These are phyloP conservation scores for Stereocaulon alpinum DNA, from an alignment of 495 filamentous ascomycete genomes.

Conservation along the genomic window DNA sequence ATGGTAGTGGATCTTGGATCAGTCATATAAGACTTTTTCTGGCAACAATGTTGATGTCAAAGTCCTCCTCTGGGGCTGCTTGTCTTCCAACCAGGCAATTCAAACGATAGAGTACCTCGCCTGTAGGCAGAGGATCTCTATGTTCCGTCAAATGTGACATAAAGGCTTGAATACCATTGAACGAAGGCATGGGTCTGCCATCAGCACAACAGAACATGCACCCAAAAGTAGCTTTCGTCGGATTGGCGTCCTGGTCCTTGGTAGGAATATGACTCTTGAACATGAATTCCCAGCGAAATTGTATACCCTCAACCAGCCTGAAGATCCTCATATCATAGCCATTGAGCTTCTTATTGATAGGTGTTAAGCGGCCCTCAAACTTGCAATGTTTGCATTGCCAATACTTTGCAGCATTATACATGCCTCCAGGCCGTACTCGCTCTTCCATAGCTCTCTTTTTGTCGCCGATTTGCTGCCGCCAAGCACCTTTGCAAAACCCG, in stretches of 20 bases:
- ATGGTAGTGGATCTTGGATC: neutral
- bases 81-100: constrained; percentile 28
- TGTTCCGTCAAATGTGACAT: constrained; percentile 35
- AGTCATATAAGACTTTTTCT: constrained; percentile 1
- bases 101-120: constrained; percentile 24
- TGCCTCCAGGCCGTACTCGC: constrained; percentile 29
- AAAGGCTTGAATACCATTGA: constrained; percentile 32
- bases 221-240: constrained; percentile 27
- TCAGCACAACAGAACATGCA: constrained; percentile 41
- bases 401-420: constrained; percentile 28
- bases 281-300: constrained; percentile 41
- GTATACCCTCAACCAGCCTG: constrained; percentile 28
- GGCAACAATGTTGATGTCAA: constrained; percentile 33
- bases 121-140: constrained; percentile 25
- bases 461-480: constrained; percentile 34
- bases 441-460: constrained; percentile 28
- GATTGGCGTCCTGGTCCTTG: constrained; percentile 19
- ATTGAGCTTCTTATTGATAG: constrained; percentile 19
- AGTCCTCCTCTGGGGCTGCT: constrained; percentile 28
- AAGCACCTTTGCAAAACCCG: constrained; percentile 45
- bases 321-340: constrained; percentile 27
- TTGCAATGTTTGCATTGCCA: constrained; percentile 36
- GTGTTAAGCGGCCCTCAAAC: constrained; percentile 32
- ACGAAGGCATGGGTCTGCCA: constrained; percentile 28
- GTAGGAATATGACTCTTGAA: constrained; percentile 37